Percentiles rank a stretch among this genome's conserved stretches.
Evolutionary conservation across 164 flowering plant genomes (phyloP).

Genomic region (Platanus orientalis): DNA sequence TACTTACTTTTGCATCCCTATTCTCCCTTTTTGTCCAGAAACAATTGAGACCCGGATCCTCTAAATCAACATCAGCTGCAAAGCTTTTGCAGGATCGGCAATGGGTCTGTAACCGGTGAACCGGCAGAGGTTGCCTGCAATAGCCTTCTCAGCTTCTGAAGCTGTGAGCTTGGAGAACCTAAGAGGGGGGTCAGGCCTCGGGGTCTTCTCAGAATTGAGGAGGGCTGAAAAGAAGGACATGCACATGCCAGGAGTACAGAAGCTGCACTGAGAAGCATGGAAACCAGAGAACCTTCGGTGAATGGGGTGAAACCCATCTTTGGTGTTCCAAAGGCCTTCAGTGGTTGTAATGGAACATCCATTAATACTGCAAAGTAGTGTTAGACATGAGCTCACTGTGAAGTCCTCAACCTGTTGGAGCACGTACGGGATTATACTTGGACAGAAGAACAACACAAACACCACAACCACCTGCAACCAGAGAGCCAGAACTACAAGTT

Average conservation of each 20-base stretch:
- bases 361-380: too few species aligned
- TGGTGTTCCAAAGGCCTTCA: slow-evolving; percentile 82
- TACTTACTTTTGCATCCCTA: too few species aligned
- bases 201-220: slow-evolving; percentile 58
- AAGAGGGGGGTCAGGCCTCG: slow-evolving; percentile 37
- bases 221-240: slow-evolving; percentile 76
- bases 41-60: too few species aligned
- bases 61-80: too few species aligned
- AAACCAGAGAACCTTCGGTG: slow-evolving; percentile 80
- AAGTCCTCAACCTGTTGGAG: slow-evolving; percentile 54
- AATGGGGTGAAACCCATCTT: slow-evolving; percentile 77
- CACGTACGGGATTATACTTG: slow-evolving; percentile 58
- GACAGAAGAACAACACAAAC: slow-evolving; percentile 87
- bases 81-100: too few species aligned
- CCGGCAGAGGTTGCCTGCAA: slow-evolving; percentile 81
- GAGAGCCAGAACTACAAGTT: too few species aligned
- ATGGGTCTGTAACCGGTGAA: slow-evolving; percentile 44
- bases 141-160: slow-evolving; percentile 60
- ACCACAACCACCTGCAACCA: too few species aligned
- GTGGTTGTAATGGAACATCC: slow-evolving; percentile 77
- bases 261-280: slow-evolving; percentile 96
- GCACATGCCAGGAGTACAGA: slow-evolving; percentile 95
- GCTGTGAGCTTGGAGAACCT: slow-evolving; percentile 77
- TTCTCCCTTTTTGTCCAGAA: too few species aligned
- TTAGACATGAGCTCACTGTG: too few species aligned